Percentiles rank a stretch among this genome's conserved stretches.
phyloP scores from a whole-genome alignment of 2,329 filamentous ascomycete species.

The Phialophora expanda region DNA sequence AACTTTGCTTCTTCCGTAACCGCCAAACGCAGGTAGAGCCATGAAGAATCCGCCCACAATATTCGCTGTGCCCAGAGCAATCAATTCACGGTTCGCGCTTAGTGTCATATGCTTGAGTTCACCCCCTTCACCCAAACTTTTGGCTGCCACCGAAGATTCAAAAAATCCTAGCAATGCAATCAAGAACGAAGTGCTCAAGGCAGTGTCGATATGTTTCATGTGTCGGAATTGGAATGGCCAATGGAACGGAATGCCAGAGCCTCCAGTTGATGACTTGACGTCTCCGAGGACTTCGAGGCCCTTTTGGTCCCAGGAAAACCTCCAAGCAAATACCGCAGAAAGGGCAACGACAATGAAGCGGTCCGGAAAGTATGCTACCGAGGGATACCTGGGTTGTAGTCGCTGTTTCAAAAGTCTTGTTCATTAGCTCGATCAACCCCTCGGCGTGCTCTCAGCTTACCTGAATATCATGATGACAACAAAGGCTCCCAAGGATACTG shows the following conservation, averaged over 20 bases:
- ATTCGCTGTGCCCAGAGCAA: conserved; percentile 89
- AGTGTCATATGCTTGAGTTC: conserved; percentile 79
- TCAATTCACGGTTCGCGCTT: conserved; percentile 89
- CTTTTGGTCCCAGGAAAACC: conserved; percentile 75
- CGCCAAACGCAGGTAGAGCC: conserved; percentile 90
- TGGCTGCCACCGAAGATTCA: conserved; percentile 94
- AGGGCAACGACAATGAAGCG: conserved; percentile 87
- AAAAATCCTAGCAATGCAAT: conserved; percentile 98
- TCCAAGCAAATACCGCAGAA: conserved; percentile 79
- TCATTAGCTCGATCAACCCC: conserved; percentile 18
- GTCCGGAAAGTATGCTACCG: conserved; percentile 87
- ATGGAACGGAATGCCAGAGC: conserved; percentile 75
- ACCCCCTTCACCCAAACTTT: conserved; percentile 73
- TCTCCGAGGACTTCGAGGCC: conserved; percentile 85
- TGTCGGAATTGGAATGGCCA: conserved; percentile 81
- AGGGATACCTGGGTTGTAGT: conserved; percentile 77
- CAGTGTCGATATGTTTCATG: conserved; percentile 80
- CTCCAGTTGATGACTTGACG: conserved; percentile 70
- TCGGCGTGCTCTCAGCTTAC: conserved; percentile 55
- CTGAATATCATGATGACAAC: conserved; percentile 86
- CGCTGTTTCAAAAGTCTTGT: conserved; percentile 77
- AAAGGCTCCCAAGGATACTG: conserved; percentile 80
- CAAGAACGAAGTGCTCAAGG: conserved; percentile 88
- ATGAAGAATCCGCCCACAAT: conserved; percentile 90
- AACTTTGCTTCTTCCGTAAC: conserved; percentile 94